Evolutionary conservation across 1,284 basidiomycete genomes (phyloP).

Genomic region (Apiotrichum domesticum): DNA sequence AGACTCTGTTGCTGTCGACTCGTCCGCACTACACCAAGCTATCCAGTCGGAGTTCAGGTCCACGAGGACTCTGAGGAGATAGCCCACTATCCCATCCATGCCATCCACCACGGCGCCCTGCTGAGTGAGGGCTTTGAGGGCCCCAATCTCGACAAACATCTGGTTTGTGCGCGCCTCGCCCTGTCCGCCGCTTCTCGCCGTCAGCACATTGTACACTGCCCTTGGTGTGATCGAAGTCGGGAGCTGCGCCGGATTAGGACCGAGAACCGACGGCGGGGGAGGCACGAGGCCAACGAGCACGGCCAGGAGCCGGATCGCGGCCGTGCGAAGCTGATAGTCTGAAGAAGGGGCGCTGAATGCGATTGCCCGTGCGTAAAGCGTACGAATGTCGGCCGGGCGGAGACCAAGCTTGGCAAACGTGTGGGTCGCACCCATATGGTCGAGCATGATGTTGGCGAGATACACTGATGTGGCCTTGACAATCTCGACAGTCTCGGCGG

Average conservation of each 20-base stretch:
- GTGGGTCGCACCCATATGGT: slow-evolving; percentile 1
- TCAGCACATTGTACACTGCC: slow-evolving; percentile 30
- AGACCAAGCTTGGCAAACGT: slow-evolving; percentile 13
- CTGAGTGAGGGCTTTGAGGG: slow-evolving; percentile 35
- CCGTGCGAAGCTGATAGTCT: slow-evolving; percentile 29
- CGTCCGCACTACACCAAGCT: slow-evolving; percentile 21
- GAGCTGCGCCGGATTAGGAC: slow-evolving; percentile 11
- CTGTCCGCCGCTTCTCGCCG: slow-evolving; percentile 12
- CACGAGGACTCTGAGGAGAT: slow-evolving; percentile 23
- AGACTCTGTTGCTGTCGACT: background rate
- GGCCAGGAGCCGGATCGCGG: slow-evolving; percentile 35
- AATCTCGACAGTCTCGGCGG: slow-evolving; percentile 25
- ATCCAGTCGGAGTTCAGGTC: slow-evolving; percentile 29
- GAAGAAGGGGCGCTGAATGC: slow-evolving; percentile 21
- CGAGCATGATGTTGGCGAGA: slow-evolving; percentile 25
- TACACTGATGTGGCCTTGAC: slow-evolving; percentile 34
- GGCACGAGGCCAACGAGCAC: slow-evolving; percentile 29
- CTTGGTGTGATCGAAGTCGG: slow-evolving; percentile 25
- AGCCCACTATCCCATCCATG: slow-evolving; percentile 34
- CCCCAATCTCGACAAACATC: slow-evolving; percentile 34
- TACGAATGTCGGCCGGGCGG: slow-evolving; percentile 18
- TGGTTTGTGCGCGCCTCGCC: slow-evolving; percentile 24
- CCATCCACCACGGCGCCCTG: slow-evolving; percentile 30
- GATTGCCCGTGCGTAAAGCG: slow-evolving; percentile 28
- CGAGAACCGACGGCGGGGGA: slow-evolving; percentile 21